Conservation (phyloP, 345 rosid genomes). For the Luvunga scandens region DNA sequence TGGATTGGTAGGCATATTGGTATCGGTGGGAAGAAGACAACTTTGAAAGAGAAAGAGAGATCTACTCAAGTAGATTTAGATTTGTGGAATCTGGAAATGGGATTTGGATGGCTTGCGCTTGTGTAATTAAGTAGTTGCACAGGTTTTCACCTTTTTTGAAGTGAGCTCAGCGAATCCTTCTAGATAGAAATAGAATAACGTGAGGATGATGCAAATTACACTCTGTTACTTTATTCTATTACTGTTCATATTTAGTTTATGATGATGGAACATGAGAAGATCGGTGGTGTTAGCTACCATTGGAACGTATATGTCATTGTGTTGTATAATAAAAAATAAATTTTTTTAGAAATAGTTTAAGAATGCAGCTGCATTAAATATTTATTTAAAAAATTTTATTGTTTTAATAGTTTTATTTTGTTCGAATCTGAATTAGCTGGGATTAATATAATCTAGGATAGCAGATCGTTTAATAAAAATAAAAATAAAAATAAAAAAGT, state of each 20-base stretch:
- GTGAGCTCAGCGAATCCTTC: conserved; percentile 10
- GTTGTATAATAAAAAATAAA: no score
- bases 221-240: not conserved
- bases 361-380: no score
- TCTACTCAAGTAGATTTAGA: not conserved
- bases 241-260: not conserved
- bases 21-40: conserved; percentile 21
- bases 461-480: no score
- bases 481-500: no score
- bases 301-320: not conserved
- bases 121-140: not conserved
- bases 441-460: no score
- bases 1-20: conserved; percentile 20
- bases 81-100: conserved; percentile 7
- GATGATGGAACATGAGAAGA: no score
- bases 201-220: not conserved
- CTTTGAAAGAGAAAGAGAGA: conserved; percentile 11
- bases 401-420: no score
- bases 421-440: no score
- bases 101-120: not conserved
- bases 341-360: no score
- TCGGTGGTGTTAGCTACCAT: no score
- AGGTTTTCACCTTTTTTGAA: not conserved
- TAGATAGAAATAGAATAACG: not conserved
- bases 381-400: no score